Base-by-base conservation (phyloP, 805 yeast genomes). In the Hanseniaspora nectarophila region DNA sequence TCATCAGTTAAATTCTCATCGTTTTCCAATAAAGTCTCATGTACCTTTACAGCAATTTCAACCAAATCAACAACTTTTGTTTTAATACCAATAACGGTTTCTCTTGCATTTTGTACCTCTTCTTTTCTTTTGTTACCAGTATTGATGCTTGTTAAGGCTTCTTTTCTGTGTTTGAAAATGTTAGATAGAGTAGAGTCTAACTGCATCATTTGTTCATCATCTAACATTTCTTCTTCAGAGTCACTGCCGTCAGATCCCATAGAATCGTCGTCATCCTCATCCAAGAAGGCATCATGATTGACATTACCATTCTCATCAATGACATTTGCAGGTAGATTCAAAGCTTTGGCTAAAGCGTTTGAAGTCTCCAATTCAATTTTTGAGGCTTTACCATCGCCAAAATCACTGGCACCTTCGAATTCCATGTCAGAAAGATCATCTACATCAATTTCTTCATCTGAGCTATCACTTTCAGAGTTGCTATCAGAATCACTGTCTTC, bases 181-280 rank as follows among this genome's bases (percentile, higher is more conserved):
- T 74, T 75, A 0, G 96, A 77, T 29, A 90, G 70, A 55, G 87
- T 92, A 21, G 74, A 84, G 63, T 90, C 97, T 59, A 90, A 76
- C 20, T 89, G 94, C 81, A 88, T 80, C 97, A 90, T 90, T 63
- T 88, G 88, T 60, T 89, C 96, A 65, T 89, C 97, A 55, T 89
- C 95, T 94, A 88, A 85, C 0, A 90, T 80, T 58, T 85, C 95
- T 48, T 81, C 85, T 6, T 75, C 81, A 28, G 72, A 77, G 4
- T 73, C 80, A 8, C 69, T 77, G 10, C 63, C 69, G 33, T 66
- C 70, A 13, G 67, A 71, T 12, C 69, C 63, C 16, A 18, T 32
- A 8, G 45, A 42, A 57, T 35, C 65, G 61, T 61, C 61, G 4
- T 63, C 64, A 13, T 63, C 71, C 29, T 62, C 66, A 29, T 64